Conservation (phyloP, 352 stramenopile genomes). For the Phytophthora cryptogea region DNA sequence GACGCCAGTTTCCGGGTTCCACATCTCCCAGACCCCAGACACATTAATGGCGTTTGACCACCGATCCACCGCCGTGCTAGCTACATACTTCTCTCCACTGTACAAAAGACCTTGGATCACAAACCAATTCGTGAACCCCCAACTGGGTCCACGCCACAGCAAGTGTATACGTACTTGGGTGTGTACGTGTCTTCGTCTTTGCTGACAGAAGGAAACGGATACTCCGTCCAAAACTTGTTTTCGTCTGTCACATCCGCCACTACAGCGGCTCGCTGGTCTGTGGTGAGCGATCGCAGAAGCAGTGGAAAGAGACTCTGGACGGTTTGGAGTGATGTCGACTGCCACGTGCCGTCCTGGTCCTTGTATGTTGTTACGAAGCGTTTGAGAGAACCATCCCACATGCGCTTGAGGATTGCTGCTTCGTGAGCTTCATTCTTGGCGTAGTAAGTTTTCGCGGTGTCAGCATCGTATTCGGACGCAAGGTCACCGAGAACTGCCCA, state of each 20-base stretch:
- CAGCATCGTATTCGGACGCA: constrained; percentile 19
- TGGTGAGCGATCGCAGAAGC: constrained; percentile 23
- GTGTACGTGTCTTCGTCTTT: constrained; percentile 29
- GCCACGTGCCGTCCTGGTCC: constrained; percentile 30
- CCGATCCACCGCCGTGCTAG: constrained; percentile 22
- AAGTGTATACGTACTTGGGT: constrained; percentile 29
- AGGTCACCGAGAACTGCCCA: constrained; percentile 25
- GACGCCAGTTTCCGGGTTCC: constrained; percentile 26
- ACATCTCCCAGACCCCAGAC: constrained; percentile 29
- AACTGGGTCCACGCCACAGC: constrained; percentile 25
- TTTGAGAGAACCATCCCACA: constrained; percentile 21
- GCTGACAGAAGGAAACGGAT: constrained; percentile 25
- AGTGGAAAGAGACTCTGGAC: constrained; percentile 25
- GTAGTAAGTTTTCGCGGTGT: constrained; percentile 22
- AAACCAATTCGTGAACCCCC: constrained; percentile 32
- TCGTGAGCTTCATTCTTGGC: constrained; percentile 23
- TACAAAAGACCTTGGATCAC: constrained; percentile 28
- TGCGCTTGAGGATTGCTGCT: constrained; percentile 16
- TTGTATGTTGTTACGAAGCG: constrained; percentile 31
- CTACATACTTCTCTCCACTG: constrained; percentile 10
- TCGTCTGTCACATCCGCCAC: constrained; percentile 23
- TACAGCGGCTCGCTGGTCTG: constrained; percentile 13
- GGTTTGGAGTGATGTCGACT: constrained; percentile 24
- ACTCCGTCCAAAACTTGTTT: constrained; percentile 27
- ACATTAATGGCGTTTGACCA: constrained; percentile 23